phyloP scores from a whole-genome alignment of 768 basidiomycete species.

The Cystofilobasidium capitatum region DNA sequence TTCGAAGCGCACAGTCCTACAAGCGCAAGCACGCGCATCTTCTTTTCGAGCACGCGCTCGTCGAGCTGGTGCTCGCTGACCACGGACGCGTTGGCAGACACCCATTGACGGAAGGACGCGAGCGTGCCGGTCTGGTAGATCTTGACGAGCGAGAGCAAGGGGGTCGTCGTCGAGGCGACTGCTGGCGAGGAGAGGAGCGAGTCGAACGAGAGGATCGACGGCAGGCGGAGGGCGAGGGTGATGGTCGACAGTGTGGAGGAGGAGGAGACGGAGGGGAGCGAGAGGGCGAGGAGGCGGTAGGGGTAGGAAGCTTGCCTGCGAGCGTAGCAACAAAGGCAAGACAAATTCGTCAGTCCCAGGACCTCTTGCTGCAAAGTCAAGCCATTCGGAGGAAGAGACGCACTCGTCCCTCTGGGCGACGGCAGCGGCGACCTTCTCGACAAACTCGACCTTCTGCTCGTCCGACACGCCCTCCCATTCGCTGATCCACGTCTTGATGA shows the following conservation, averaged over 20 bases:
- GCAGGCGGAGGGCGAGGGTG: constrained; percentile 24
- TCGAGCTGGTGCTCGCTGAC: constrained; percentile 16
- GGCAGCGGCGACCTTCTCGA: constrained; percentile 12
- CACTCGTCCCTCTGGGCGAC: constrained; percentile 4
- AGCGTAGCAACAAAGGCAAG: neutral
- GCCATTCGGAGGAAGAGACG: neutral
- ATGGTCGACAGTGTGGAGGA: neutral
- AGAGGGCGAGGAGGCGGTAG: constrained; percentile 49
- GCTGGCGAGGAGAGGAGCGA: constrained; percentile 61
- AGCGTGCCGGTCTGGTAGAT: constrained; percentile 73
- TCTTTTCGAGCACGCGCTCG: constrained; percentile 43
- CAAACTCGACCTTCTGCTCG: constrained; percentile 15
- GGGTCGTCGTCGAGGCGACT: constrained; percentile 54
- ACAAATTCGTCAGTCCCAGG: neutral
- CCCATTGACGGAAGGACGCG: constrained; percentile 54
- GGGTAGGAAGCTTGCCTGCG: constrained; percentile 47
- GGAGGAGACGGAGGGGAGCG: constrained; percentile 52
- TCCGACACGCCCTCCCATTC: constrained; percentile 56
- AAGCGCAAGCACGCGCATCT: constrained; percentile 67
- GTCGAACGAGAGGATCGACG: constrained; percentile 64
- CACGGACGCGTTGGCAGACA: neutral
- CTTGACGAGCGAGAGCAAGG: constrained; percentile 60
- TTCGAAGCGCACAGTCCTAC: constrained; percentile 60
- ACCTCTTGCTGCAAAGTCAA: neutral
- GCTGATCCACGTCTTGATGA: constrained; percentile 65